Evolutionary conservation across 2,329 filamentous ascomycete species (phyloP).

Genomic region (Arthroderma sp.): DNA sequence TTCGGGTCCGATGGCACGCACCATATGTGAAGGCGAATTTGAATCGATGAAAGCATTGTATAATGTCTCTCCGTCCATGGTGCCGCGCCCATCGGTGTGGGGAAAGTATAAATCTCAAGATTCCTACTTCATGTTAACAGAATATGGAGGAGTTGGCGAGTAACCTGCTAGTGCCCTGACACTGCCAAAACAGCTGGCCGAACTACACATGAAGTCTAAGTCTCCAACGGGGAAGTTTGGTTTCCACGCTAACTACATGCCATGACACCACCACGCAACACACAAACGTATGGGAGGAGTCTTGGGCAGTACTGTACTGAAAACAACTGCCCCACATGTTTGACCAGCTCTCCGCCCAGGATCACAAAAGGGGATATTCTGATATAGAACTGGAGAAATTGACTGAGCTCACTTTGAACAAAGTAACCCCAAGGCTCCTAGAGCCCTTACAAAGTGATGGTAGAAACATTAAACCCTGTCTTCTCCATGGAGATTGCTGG

Average conservation of each 20-base stretch:
- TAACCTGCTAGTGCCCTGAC: constrained; percentile 11
- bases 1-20: neutral
- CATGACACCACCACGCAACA: constrained; percentile 10
- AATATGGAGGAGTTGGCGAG: constrained; percentile 11
- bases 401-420: constrained; percentile 11
- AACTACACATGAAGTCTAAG: constrained; percentile 12
- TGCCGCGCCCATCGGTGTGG: constrained; percentile 9
- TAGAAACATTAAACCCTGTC: constrained; percentile 18
- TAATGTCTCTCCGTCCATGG: constrained; percentile 7
- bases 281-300: constrained; percentile 10
- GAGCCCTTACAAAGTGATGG: constrained; percentile 19
- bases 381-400: constrained; percentile 5
- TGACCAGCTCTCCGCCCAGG: neutral
- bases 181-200: constrained; percentile 12
- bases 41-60: constrained; percentile 10
- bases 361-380: neutral
- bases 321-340: constrained; percentile 11
- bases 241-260: constrained; percentile 16
- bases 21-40: constrained; percentile 11
- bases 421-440: constrained; percentile 21
- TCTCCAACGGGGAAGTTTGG: constrained; percentile 19
- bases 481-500: constrained; percentile 25
- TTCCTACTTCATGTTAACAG: constrained; percentile 14
- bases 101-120: constrained; percentile 8
- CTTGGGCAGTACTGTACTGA: constrained; percentile 14